These are phyloP conservation scores for Bipolaris oryzae DNA, from an alignment of 2,329 filamentous ascomycete genomes.

Conservation along the genomic window DNA sequence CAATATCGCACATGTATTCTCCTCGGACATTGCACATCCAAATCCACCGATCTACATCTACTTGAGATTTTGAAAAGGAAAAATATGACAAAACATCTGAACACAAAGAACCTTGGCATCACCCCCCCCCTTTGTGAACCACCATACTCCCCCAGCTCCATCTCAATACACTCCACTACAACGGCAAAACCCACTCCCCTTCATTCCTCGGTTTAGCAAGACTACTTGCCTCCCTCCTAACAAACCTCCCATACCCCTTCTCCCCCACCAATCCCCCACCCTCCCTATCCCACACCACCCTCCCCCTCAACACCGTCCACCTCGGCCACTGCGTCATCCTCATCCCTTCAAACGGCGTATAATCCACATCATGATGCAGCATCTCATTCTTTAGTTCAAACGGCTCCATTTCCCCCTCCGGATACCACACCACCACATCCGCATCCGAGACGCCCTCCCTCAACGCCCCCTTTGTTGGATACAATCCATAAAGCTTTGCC, in stretches of 20 bases:
- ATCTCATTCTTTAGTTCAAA: constrained; percentile 59
- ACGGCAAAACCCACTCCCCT: constrained; percentile 30
- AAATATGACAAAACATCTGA: too few relatives aligned
- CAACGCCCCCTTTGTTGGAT: constrained; percentile 56
- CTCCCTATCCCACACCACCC: constrained; percentile 64
- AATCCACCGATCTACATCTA: too few relatives aligned
- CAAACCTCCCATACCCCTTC: constrained; percentile 58
- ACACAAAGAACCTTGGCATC: too few relatives aligned
- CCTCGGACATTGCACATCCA: too few relatives aligned
- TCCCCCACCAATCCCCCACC: constrained; percentile 57
- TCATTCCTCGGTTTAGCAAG: constrained; percentile 42
- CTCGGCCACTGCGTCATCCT: constrained; percentile 66
- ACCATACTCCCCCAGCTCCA: too few relatives aligned
- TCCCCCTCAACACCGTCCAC: constrained; percentile 64
- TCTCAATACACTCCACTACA: constrained; percentile 13
- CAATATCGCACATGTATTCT: too few relatives aligned
- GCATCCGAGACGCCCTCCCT: constrained; percentile 60
- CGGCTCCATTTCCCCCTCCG: constrained; percentile 48
- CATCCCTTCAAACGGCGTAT: constrained; percentile 66
- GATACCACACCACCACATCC: constrained; percentile 61
- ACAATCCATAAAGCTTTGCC: constrained; percentile 65
- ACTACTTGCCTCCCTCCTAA: constrained; percentile 52
- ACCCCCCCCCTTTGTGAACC: too few relatives aligned
- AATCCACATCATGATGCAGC: constrained; percentile 67
- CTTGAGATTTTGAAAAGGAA: too few relatives aligned